phyloP scores from a whole-genome alignment of 2,329 filamentous ascomycete species.

The Colletotrichum sp. region DNA sequence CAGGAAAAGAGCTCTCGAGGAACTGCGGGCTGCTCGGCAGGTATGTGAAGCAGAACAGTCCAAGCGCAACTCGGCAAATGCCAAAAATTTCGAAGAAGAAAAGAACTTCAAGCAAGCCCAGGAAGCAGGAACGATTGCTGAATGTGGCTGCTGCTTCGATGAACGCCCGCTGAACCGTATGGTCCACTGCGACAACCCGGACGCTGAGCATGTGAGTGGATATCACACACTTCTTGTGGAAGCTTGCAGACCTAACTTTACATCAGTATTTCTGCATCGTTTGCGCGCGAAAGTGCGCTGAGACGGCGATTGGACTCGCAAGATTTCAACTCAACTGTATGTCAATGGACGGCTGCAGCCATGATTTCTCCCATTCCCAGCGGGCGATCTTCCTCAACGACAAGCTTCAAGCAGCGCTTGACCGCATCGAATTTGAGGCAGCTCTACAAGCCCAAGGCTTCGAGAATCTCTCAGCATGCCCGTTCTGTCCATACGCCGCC shows the following conservation, averaged over 20 bases:
- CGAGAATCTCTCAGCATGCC: slow-evolving; percentile 75
- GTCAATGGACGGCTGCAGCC: slow-evolving; percentile 69
- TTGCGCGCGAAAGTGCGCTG: slow-evolving; percentile 70
- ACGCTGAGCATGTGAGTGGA: slow-evolving; percentile 51
- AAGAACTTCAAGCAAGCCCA: slow-evolving; percentile 46
- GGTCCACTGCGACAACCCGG: slow-evolving; percentile 65
- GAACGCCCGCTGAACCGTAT: slow-evolving; percentile 70
- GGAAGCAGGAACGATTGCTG: slow-evolving; percentile 57
- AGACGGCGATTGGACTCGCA: slow-evolving; percentile 70
- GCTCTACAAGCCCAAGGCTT: slow-evolving; percentile 72
- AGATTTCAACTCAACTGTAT: slow-evolving; percentile 74
- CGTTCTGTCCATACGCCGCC: slow-evolving; percentile 82
- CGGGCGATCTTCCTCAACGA: slow-evolving; percentile 61
- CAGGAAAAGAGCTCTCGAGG: slow-evolving; percentile 37
- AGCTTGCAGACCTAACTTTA: neutral
- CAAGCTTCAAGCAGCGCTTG: slow-evolving; percentile 64
- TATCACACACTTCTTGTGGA: neutral
- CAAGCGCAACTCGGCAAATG: slow-evolving; percentile 24
- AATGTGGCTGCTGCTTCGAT: slow-evolving; percentile 77
- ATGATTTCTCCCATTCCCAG: slow-evolving; percentile 61
- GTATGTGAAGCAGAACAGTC: slow-evolving; percentile 28
- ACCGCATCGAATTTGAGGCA: slow-evolving; percentile 73
- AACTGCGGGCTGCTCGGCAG: slow-evolving; percentile 40
- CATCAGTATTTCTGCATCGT: slow-evolving; percentile 67
- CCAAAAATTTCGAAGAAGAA: slow-evolving; percentile 38